Conservation (phyloP, 2,329 filamentous ascomycete genomes). For the Botrytis hyacinthi region DNA sequence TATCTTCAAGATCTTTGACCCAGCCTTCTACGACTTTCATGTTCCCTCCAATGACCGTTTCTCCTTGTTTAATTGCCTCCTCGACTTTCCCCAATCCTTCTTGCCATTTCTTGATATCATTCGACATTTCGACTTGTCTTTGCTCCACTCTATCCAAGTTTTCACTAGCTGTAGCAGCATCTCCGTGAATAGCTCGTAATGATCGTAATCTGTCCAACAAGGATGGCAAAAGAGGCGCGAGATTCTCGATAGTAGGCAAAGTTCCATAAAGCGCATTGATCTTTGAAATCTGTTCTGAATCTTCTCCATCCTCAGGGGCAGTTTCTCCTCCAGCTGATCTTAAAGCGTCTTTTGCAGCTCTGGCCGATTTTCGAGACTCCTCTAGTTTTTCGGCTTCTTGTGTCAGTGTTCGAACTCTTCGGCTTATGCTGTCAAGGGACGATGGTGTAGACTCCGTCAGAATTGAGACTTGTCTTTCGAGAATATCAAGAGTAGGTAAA, state of each 20-base stretch:
- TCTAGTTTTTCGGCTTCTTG: constrained; percentile 71
- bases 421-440: constrained; percentile 69
- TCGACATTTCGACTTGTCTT: constrained; percentile 76
- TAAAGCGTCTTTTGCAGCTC: constrained; percentile 59
- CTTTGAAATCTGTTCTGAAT: constrained; percentile 75
- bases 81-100: constrained; percentile 79
- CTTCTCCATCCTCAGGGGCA: constrained; percentile 48
- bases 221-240: constrained; percentile 80
- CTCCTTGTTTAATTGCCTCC: constrained; percentile 66
- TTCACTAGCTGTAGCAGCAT: constrained; percentile 77
- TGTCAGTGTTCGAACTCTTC: constrained; percentile 66
- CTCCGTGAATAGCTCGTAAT: constrained; percentile 78
- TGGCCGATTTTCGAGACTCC: constrained; percentile 61
- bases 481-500: constrained; percentile 74
- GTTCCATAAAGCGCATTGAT: constrained; percentile 90
- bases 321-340: constrained; percentile 41
- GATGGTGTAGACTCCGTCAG: constrained; percentile 70
- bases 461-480: constrained; percentile 77
- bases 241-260: constrained; percentile 80
- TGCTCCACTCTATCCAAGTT: constrained; percentile 75
- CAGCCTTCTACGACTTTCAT: constrained; percentile 82
- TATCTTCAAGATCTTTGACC: constrained; percentile 82
- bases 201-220: constrained; percentile 83
- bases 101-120: constrained; percentile 83
- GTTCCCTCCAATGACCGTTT: constrained; percentile 71